Percentiles rank a stretch among this genome's conserved stretches.
Conservation (phyloP, 2,329 filamentous ascomycete genomes). For the Xylaria sp. region DNA sequence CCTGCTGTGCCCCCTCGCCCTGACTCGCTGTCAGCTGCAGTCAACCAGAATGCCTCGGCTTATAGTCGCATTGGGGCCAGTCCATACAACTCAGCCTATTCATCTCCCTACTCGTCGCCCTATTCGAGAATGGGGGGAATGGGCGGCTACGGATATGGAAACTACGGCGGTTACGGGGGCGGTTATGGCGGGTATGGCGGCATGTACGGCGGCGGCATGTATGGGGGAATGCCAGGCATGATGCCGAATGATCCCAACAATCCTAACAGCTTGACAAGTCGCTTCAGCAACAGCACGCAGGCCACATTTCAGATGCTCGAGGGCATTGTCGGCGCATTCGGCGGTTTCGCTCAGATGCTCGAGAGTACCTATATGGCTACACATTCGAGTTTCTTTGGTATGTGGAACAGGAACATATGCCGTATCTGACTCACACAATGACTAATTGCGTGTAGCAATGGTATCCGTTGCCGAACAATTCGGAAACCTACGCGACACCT, state of each 20-base stretch:
- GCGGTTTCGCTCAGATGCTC: conserved; percentile 98
- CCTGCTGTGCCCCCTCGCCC: conserved; percentile 86
- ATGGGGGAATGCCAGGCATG: conserved; percentile 57
- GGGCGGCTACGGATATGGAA: conserved; percentile 54
- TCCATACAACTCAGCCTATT: conserved; percentile 58
- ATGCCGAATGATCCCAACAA: conserved; percentile 77
- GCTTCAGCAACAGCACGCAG: conserved; percentile 93
- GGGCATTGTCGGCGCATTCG: conserved; percentile 94
- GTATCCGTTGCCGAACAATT: conserved; percentile 98
- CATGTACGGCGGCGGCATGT: conserved; percentile 51
- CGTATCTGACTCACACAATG: neutral
- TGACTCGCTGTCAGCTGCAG: conserved; percentile 77
- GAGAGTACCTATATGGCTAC: conserved; percentile 99
- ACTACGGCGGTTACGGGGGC: conserved; percentile 58
- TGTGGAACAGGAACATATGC: conserved; percentile 48
- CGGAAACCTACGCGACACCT: conserved; percentile 88
- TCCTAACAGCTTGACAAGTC: conserved; percentile 92
- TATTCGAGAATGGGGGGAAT: conserved; percentile 52
- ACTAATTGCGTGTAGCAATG: conserved; percentile 73
- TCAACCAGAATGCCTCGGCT: conserved; percentile 87
- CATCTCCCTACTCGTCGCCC: conserved; percentile 62
- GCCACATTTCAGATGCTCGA: conserved; percentile 99
- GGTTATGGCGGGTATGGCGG: conserved; percentile 56
- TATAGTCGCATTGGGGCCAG: conserved; percentile 73
- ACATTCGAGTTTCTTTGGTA: conserved; percentile 98